Evolutionary conservation across 2,329 filamentous ascomycete genomes (phyloP).

Genomic region (Alternaria rosae): DNA sequence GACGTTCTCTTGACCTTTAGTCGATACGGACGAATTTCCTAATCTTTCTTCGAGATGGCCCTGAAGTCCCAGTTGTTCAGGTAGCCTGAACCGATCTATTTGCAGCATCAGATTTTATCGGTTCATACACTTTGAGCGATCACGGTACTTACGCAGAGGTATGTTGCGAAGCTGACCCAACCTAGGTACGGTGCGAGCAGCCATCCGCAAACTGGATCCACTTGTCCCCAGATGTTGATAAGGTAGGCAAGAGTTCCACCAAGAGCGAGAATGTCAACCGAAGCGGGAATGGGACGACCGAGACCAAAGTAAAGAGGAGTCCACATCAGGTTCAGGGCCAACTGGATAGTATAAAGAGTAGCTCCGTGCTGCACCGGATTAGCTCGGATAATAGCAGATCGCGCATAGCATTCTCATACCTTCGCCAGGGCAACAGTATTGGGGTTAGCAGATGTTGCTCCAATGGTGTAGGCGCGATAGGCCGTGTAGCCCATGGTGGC

Average conservation of each 20-base stretch:
- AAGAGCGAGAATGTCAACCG: conserved; percentile 76
- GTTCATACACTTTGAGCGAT: neutral
- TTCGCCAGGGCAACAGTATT: conserved; percentile 65
- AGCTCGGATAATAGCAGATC: neutral
- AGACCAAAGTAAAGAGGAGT: conserved; percentile 92
- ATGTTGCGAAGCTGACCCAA: conserved; percentile 89
- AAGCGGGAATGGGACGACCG: conserved; percentile 75
- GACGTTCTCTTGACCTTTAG: neutral
- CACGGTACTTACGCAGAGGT: conserved; percentile 67
- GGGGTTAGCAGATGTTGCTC: conserved; percentile 62
- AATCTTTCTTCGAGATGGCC: conserved; percentile 34
- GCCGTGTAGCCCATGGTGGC: conserved; percentile 86
- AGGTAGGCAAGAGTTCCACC: conserved; percentile 74
- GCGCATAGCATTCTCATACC: conserved; percentile 37
- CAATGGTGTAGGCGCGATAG: conserved; percentile 74
- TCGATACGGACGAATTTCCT: neutral
- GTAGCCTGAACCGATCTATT: conserved; percentile 46
- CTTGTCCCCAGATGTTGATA: conserved; percentile 75
- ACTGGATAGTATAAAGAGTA: conserved; percentile 84
- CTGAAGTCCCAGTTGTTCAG: conserved; percentile 53
- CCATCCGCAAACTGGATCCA: conserved; percentile 77
- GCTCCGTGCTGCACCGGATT: conserved; percentile 63
- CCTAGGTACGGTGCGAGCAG: conserved; percentile 80
- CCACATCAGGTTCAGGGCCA: conserved; percentile 85
- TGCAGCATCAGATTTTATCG: conserved; percentile 16